These are phyloP conservation scores for Sporothrix pseudoabietina DNA, from an alignment of 2,329 filamentous ascomycete species.

Conservation along the genomic window DNA sequence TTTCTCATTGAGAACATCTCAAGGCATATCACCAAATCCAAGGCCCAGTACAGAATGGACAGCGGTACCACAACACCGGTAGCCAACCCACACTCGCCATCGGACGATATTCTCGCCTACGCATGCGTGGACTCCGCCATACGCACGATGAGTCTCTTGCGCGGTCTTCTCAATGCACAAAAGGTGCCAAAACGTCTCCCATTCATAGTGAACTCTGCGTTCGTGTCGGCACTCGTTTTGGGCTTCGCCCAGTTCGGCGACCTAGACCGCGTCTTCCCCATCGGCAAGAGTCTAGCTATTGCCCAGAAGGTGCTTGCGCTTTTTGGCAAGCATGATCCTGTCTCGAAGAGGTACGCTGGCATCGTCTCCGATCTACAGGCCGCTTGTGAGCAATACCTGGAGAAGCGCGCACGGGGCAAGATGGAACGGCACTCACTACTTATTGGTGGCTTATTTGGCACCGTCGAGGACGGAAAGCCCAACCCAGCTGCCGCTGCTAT, in stretches of 20 bases:
- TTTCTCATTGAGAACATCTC: constrained; percentile 42
- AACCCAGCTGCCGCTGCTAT: background rate
- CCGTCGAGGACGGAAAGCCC: constrained; percentile 32
- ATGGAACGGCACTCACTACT: constrained; percentile 37
- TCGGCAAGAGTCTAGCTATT: constrained; percentile 37
- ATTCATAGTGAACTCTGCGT: constrained; percentile 50
- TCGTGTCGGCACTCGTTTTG: constrained; percentile 49
- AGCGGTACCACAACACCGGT: background rate
- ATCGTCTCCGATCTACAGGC: constrained; percentile 37
- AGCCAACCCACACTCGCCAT: constrained; percentile 24
- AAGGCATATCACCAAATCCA: constrained; percentile 28
- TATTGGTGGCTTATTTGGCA: constrained; percentile 38
- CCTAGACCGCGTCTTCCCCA: constrained; percentile 44
- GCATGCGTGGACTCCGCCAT: constrained; percentile 45
- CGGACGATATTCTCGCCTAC: constrained; percentile 39
- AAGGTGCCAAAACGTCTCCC: constrained; percentile 48
- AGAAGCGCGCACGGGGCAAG: constrained; percentile 34
- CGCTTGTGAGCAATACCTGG: constrained; percentile 36
- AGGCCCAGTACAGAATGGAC: background rate
- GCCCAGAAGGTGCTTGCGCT: constrained; percentile 37
- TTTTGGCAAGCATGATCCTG: constrained; percentile 37
- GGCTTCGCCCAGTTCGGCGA: constrained; percentile 51
- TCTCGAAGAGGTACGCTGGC: constrained; percentile 35
- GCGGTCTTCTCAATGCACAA: constrained; percentile 41
- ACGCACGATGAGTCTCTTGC: constrained; percentile 44